Percentiles rank a stretch among this genome's conserved stretches.
Evolutionary conservation across 345 rosid genomes (phyloP).

Genomic region (Brassica cretica): DNA sequence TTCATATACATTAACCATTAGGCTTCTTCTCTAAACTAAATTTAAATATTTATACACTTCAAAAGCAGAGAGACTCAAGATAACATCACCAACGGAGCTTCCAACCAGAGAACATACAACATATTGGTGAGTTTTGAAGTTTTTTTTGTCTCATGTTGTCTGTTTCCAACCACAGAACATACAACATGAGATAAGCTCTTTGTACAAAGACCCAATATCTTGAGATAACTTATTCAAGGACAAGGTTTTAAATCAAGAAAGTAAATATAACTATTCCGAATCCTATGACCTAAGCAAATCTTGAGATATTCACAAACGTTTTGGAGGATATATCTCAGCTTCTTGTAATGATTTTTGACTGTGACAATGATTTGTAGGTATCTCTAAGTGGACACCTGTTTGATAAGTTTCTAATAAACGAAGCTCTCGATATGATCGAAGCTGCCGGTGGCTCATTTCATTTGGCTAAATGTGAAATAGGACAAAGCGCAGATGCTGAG

Average conservation of each 20-base stretch:
- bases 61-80: slow-evolving; percentile 55
- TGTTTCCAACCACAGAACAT: background rate
- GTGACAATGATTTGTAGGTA: slow-evolving; percentile 54
- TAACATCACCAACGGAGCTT: slow-evolving; percentile 34
- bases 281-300: background rate
- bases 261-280: background rate
- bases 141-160: background rate
- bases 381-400: slow-evolving; percentile 90
- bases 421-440: slow-evolving; percentile 92
- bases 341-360: slow-evolving; percentile 34
- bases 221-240: background rate
- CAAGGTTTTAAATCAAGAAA: background rate
- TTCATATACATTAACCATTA: background rate
- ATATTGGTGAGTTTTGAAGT: slow-evolving; percentile 56
- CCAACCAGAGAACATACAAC: slow-evolving; percentile 57
- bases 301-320: background rate
- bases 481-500: slow-evolving; percentile 64
- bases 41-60: slow-evolving; percentile 2
- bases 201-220: background rate
- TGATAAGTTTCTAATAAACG: slow-evolving; percentile 88
- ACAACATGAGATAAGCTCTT: background rate
- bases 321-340: background rate
- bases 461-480: slow-evolving; percentile 82
- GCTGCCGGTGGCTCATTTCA: slow-evolving; percentile 86
- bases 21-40: slow-evolving; percentile 5